A percentile compares a stretch with the other conserved stretches of the same genome.
Conservation (phyloP, 768 basidiomycete genomes). For the Dacryopinax primogenitus region DNA sequence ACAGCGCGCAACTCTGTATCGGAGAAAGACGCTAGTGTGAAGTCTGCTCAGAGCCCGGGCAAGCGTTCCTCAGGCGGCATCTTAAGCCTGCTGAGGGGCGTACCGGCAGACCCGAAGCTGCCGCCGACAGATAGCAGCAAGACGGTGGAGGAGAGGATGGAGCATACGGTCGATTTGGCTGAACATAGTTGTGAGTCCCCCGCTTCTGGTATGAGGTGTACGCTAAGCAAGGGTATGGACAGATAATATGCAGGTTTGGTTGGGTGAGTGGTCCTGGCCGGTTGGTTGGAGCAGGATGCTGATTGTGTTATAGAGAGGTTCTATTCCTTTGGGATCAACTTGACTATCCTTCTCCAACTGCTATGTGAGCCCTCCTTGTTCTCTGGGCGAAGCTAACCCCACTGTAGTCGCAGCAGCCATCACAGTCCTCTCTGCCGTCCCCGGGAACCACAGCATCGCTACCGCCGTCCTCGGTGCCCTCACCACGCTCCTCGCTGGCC, state of each 20-base stretch:
- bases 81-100: neutral
- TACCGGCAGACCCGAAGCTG: neutral
- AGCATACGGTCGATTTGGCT: constrained; percentile 5
- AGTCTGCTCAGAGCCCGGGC: too few relatives aligned
- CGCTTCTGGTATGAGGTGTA: neutral
- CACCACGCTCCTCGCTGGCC: neutral
- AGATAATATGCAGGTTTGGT: constrained; percentile 6
- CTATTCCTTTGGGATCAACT: neutral
- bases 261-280: neutral
- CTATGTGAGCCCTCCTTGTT: neutral
- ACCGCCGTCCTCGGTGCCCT: constrained; percentile 2
- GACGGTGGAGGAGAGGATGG: constrained; percentile 7
- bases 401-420: neutral
- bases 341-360: constrained; percentile 1
- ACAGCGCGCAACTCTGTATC: too few relatives aligned
- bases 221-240: neutral
- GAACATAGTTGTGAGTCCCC: neutral
- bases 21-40: too few relatives aligned
- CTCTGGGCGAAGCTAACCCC: neutral
- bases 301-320: constrained; percentile 1
- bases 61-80: neutral
- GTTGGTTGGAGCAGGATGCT: neutral
- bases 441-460: neutral
- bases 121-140: neutral
- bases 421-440: constrained; percentile 6